phyloP scores from a whole-genome alignment of 164 flowering plant species.

The Sedum album region DNA sequence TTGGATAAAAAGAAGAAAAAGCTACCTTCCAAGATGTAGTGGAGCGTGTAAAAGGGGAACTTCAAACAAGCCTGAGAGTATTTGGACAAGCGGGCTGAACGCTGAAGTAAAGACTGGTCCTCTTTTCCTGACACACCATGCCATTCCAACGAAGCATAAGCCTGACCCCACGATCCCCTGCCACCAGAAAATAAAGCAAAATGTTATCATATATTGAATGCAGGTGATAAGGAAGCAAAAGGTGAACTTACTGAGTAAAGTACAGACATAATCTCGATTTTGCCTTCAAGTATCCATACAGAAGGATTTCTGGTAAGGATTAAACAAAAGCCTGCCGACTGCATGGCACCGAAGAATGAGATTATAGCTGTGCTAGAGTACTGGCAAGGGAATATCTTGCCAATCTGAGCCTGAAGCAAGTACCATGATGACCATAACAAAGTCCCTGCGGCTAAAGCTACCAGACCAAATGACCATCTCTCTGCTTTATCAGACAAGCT shows the following conservation, averaged over 20 bases:
- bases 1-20: background rate
- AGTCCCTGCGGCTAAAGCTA: conserved; percentile 38
- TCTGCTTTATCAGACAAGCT: conserved; percentile 15
- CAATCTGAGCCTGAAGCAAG: conserved; percentile 46
- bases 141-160: conserved; percentile 57
- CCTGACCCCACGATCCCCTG: conserved; percentile 73
- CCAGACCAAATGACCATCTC: conserved; percentile 48
- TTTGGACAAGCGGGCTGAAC: conserved; percentile 73
- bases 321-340: conserved; percentile 41
- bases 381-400: conserved; percentile 46
- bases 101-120: conserved; percentile 90
- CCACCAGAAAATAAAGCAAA: background rate
- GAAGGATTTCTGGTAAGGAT: conserved; percentile 28
- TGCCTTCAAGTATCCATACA: conserved; percentile 51
- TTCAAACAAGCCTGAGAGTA: conserved; percentile 57
- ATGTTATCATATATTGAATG: background rate
- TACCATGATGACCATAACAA: conserved; percentile 85
- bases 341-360: conserved; percentile 54
- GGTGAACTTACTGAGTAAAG: conserved; percentile 53
- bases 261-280: conserved; percentile 38
- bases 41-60: conserved; percentile 45
- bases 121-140: conserved; percentile 79
- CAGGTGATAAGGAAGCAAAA: background rate
- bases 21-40: conserved; percentile 63
- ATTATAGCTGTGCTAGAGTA: conserved; percentile 69